Evolutionary conservation across 139 green algal species (phyloP), one percentile per base, ranked within the genome.

Genomic region (Chloropicon primus): DNA sequence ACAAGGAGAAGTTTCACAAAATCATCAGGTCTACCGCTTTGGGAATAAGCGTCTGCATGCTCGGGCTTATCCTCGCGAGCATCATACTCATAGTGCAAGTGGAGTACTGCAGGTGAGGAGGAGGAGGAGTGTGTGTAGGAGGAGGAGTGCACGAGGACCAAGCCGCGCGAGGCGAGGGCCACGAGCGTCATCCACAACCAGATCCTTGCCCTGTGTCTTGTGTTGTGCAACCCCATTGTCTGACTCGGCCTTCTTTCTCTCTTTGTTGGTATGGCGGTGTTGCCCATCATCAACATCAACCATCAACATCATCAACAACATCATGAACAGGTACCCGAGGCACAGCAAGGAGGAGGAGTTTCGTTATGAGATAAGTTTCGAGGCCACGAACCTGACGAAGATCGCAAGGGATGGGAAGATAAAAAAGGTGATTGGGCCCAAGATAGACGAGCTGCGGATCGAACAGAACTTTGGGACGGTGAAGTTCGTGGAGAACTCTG

Each of bases 401-500:
- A 62, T 62, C 5, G 41, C 41, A 17, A 62, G 41, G 41, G 41
- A 62, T 17, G 41, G 41, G 71, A 26, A 74, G 10, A 24, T 77
- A 10, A 54, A 77, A 17, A 25, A 24, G 74, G 26, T 24, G 5
- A 21, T 27, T 5, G 74, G 74, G 22, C 74, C 71, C 23, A 74
- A 77, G 74, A 53, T 77, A n/a, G 24, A 77, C 24, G 22, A 54
- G 74, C 25, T 77, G 24, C 5, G 22, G 5, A 26, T 77, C 3
- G 25, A 77, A 5, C 23, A 54, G 74, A 27, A 53, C 26, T 77
- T 54, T 27, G 74, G 74, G 23, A 77, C 23, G 22, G 26, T 54
- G 10, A 28, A 53, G 24, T 54, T 77, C 74, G 27, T 77, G 5
- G 74, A 26, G 26, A 27, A 77, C 74, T 27, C 74, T 2, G 74